Conservation (phyloP, 345 rosid species). For the Salix arbutifolia region DNA sequence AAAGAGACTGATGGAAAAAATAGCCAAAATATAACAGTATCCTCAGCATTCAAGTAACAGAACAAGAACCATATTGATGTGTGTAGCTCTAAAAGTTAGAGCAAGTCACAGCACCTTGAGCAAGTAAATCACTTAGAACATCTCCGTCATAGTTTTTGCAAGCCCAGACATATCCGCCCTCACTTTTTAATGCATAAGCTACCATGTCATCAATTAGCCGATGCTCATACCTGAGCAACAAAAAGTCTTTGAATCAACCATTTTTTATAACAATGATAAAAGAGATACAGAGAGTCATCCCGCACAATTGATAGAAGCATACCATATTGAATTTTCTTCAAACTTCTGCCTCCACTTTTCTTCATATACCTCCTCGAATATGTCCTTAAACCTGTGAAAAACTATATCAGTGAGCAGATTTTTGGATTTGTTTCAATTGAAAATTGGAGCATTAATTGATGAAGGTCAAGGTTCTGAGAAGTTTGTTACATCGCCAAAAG, state of each 20-base stretch:
- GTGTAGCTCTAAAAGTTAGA: not conserved
- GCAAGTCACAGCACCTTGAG: conserved; percentile 58
- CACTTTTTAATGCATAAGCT: conserved; percentile 91
- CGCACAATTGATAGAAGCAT: conserved; percentile 12
- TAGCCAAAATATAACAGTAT: not conserved
- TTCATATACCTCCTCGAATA: conserved; percentile 91
- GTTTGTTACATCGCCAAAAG: not conserved
- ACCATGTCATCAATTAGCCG: conserved; percentile 99
- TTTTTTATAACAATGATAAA: not conserved
- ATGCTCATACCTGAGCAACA: conserved; percentile 81
- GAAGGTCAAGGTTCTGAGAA: not conserved
- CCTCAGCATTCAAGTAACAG: not conserved
- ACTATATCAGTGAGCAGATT: conserved; percentile 13
- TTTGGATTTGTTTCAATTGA: not conserved
- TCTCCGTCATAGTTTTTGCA: conserved; percentile 99
- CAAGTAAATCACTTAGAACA: conserved; percentile 97
- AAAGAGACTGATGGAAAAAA: too few species aligned
- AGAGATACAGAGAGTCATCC: not conserved
- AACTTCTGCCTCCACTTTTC: conserved; percentile 87
- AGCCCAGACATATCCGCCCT: conserved; percentile 98
- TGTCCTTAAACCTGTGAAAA: conserved; percentile 79
- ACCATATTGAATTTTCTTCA: conserved; percentile 91
- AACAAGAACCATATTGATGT: not conserved
- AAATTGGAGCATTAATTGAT: not conserved
- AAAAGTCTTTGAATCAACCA: not conserved